A percentile compares a stretch with the other conserved stretches of the same genome.
Evolutionary conservation across 495 filamentous ascomycete genomes (phyloP).

Genomic region (Trichoderma reesei): DNA sequence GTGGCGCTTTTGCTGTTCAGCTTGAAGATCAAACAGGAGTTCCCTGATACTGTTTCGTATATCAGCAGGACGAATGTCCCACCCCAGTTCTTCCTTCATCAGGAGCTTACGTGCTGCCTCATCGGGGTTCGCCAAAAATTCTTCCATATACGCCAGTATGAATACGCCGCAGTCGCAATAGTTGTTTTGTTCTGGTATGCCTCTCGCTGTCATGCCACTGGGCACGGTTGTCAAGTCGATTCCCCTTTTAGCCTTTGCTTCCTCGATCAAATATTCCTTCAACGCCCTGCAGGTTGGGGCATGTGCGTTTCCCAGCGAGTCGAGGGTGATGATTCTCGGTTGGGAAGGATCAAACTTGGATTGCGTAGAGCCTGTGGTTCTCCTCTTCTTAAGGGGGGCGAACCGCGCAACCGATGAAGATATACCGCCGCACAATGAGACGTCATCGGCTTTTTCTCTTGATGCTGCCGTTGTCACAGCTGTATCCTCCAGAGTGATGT

Average conservation of each 20-base stretch:
- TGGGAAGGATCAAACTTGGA: slow-evolving; percentile 27
- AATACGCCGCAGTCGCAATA: slow-evolving; percentile 84
- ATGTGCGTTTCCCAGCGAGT: slow-evolving; percentile 64
- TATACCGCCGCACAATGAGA: not conserved
- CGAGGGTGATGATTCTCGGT: slow-evolving; percentile 76
- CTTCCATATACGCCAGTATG: slow-evolving; percentile 70
- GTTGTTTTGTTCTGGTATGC: slow-evolving; percentile 73
- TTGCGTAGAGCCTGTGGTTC: not conserved
- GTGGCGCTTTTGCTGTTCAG: slow-evolving; percentile 21
- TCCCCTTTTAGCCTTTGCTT: slow-evolving; percentile 56
- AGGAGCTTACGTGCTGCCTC: slow-evolving; percentile 40
- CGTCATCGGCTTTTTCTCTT: not conserved
- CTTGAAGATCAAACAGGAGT: slow-evolving; percentile 28
- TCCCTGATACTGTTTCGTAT: slow-evolving; percentile 29
- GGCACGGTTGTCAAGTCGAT: slow-evolving; percentile 42
- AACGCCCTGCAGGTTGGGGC: slow-evolving; percentile 51
- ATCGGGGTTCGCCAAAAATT: slow-evolving; percentile 64
- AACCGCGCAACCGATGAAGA: not conserved
- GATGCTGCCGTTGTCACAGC: not conserved
- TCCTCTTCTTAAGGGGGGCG: not conserved
- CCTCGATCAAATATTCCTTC: slow-evolving; percentile 65
- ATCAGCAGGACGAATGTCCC: slow-evolving; percentile 26
- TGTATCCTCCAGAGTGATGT: slow-evolving; percentile 7
- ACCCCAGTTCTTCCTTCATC: slow-evolving; percentile 20
- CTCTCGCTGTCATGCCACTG: slow-evolving; percentile 49